phyloP scores from a whole-genome alignment of 1,284 basidiomycete species.

The Cutaneotrichosporon daszewskae region DNA sequence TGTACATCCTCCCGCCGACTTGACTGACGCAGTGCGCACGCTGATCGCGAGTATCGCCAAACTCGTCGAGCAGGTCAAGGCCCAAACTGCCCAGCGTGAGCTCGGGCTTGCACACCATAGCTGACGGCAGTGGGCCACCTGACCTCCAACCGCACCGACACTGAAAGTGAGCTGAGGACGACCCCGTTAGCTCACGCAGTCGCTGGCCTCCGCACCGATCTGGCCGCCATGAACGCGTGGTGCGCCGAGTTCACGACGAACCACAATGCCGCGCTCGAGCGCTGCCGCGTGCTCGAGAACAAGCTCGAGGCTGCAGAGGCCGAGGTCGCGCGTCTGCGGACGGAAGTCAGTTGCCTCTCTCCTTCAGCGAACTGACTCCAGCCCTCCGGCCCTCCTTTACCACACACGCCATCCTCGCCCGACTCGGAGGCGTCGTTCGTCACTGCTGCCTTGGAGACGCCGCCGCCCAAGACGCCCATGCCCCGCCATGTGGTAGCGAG shows the following conservation, averaged over 20 bases:
- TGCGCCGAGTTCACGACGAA: slow-evolving; percentile 1
- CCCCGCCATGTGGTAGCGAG: no score
- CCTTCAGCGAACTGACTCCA: no score
- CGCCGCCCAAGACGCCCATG: no score
- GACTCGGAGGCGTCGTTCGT: no score
- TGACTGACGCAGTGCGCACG: background rate
- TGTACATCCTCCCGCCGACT: background rate
- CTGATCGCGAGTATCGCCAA: background rate
- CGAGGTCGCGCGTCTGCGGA: slow-evolving; percentile 1
- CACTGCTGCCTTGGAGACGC: no score
- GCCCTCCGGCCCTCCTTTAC: no score
- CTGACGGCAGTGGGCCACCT: background rate
- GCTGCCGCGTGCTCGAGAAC: background rate
- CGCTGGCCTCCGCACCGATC: slow-evolving; percentile 1
- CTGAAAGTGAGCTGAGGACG: background rate
- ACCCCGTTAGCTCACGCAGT: background rate
- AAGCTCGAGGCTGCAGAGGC: background rate
- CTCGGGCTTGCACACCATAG: background rate
- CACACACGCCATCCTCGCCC: no score
- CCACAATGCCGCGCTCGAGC: background rate
- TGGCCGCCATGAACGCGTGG: slow-evolving; percentile 1
- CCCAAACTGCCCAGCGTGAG: slow-evolving; percentile 2
- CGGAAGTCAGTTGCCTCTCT: no score
- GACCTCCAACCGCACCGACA: background rate
- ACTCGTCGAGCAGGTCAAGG: background rate